These are phyloP conservation scores for Craterostigma plantagineum DNA, from an alignment of 257 asterid genomes.

Conservation along the genomic window DNA sequence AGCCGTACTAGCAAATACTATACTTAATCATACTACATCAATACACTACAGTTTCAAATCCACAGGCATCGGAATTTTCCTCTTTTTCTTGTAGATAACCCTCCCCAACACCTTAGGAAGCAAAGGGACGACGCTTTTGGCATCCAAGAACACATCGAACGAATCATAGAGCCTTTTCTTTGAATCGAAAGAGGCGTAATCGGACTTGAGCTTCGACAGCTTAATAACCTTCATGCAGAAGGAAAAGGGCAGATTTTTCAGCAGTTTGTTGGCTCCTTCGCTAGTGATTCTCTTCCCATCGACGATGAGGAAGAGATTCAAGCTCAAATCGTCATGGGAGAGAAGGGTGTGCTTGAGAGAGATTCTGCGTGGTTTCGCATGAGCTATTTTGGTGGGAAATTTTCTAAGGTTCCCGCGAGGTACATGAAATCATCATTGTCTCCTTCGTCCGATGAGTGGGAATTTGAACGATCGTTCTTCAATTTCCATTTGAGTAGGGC, in stretches of 20 bases:
- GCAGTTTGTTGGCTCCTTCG: constrained; percentile 25
- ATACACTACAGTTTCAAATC: constrained; percentile 27
- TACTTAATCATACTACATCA: too few relatives aligned
- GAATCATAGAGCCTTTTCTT: constrained; percentile 32
- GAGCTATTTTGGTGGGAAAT: constrained; percentile 26
- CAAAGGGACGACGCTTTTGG: constrained; percentile 17
- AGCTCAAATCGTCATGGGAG: constrained; percentile 9
- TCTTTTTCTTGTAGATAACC: constrained; percentile 58
- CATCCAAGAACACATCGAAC: constrained; percentile 43
- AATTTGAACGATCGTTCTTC: constrained; percentile 10
- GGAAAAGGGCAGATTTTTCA: constrained; percentile 20
- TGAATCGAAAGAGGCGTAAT: constrained; percentile 39
- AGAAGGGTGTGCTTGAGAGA: constrained; percentile 31
- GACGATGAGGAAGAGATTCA: constrained; percentile 40
- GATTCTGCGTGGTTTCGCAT: constrained; percentile 24
- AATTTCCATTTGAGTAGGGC: constrained; percentile 68
- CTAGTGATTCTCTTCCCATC: constrained; percentile 47
- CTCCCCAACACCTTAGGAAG: constrained; percentile 53
- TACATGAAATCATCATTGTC: constrained; percentile 35
- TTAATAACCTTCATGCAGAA: constrained; percentile 23
- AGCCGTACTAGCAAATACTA: too few relatives aligned
- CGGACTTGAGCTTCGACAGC: constrained; percentile 48
- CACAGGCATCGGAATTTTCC: constrained; percentile 45
- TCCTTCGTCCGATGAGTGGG: too few relatives aligned
- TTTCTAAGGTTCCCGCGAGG: constrained; percentile 49